Conservation (phyloP, 2,329 filamentous ascomycete genomes). For the Aspergillus tubingensis region DNA sequence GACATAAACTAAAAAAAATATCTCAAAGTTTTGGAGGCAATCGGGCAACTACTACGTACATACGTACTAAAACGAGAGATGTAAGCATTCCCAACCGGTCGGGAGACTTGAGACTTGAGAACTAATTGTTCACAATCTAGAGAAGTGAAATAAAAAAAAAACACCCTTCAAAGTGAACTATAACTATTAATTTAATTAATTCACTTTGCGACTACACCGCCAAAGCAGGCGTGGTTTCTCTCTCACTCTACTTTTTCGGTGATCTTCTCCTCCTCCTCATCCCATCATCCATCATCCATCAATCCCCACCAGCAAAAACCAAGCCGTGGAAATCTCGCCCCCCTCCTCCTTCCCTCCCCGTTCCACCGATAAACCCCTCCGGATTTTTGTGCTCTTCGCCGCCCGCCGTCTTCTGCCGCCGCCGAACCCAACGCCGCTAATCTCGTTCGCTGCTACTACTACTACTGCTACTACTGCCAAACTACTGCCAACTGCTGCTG, state of each 20-base stretch:
- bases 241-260: neutral
- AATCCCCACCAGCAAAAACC: constrained; percentile 7
- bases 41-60: neutral
- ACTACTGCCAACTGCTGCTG: neutral
- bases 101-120: neutral
- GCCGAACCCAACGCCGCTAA: neutral
- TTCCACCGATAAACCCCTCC: constrained; percentile 27
- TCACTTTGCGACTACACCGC: too few species aligned
- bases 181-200: too few species aligned
- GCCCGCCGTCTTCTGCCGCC: neutral
- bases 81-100: neutral
- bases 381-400: constrained; percentile 19
- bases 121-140: too few species aligned
- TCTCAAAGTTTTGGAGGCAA: neutral
- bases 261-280: constrained; percentile 2
- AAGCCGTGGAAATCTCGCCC: constrained; percentile 15
- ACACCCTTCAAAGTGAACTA: too few species aligned
- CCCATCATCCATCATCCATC: neutral
- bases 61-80: neutral
- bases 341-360: neutral
- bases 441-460: neutral
- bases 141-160: too few species aligned
- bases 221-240: neutral
- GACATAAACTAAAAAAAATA: neutral
- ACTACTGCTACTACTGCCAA: constrained; percentile 4